Evolutionary conservation across 2,329 filamentous ascomycete species (phyloP).

Genomic region (Hypoxylon sp.): DNA sequence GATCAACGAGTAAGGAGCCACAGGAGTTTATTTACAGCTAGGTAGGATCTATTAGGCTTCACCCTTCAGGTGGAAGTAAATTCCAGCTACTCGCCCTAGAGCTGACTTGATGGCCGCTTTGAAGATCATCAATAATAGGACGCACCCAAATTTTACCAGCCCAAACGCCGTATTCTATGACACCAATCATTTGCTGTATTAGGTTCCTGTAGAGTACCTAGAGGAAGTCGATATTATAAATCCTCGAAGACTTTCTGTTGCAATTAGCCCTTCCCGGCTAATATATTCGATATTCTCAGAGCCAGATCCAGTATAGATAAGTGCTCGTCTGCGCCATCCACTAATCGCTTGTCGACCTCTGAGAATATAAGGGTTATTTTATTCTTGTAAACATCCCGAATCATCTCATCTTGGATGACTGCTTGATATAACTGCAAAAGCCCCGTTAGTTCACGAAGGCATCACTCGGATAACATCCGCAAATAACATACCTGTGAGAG

Average conservation of each 20-base stretch:
- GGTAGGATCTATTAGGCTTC: conserved; percentile 3
- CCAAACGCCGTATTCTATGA: conserved; percentile 41
- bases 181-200: conserved; percentile 15
- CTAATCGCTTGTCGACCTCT: conserved; percentile 91
- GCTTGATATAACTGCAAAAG: conserved; percentile 78
- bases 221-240: neutral
- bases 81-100: neutral
- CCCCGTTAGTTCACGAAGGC: conserved; percentile 36
- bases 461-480: conserved; percentile 1
- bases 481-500: conserved; percentile 75
- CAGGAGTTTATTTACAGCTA: conserved; percentile 11
- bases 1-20: conserved; percentile 53
- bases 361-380: conserved; percentile 91
- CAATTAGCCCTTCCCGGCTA: conserved; percentile 63
- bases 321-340: conserved; percentile 96
- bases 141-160: conserved; percentile 29
- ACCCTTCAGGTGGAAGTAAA: conserved; percentile 1
- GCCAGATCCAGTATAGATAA: conserved; percentile 88
- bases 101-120: conserved; percentile 1
- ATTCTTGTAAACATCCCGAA: conserved; percentile 89
- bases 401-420: conserved; percentile 85
- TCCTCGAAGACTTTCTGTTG: conserved; percentile 1
- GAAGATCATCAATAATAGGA: conserved; percentile 17
- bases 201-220: neutral
- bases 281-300: conserved; percentile 81